phyloP scores from a whole-genome alignment of 2,329 filamentous ascomycete species.

The Ophiocordyceps camponoti-leonardi region DNA sequence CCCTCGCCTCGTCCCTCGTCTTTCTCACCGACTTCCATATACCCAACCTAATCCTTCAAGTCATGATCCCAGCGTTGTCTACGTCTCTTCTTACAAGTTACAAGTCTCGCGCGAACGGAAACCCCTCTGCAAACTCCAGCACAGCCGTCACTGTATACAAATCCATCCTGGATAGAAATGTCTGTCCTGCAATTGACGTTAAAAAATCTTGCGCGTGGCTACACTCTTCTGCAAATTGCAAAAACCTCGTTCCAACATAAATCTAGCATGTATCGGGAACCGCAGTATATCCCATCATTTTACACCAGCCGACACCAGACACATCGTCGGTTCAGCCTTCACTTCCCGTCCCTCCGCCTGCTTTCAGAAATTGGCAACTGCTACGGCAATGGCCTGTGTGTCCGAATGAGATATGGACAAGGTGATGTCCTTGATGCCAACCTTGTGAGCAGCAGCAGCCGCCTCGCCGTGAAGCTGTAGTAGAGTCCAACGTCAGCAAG shows the following conservation, averaged over 20 bases:
- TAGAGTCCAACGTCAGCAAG: slow-evolving; percentile 18
- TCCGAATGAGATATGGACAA: slow-evolving; percentile 96
- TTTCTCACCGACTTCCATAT: neutral
- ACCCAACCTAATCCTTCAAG: neutral
- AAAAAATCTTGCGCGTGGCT: neutral
- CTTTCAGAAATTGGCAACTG: slow-evolving; percentile 59
- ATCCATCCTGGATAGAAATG: too few species aligned
- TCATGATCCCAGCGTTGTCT: neutral
- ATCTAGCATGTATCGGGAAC: neutral
- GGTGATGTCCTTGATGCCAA: slow-evolving; percentile 72
- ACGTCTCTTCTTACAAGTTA: too few species aligned
- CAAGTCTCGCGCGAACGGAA: too few species aligned
- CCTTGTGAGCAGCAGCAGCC: slow-evolving; percentile 64
- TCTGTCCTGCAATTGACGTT: neutral
- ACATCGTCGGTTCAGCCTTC: neutral
- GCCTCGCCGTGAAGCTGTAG: slow-evolving; percentile 71
- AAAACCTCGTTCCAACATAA: neutral
- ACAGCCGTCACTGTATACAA: too few species aligned
- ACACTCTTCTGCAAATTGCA: neutral
- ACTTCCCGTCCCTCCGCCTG: neutral
- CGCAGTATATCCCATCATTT: neutral
- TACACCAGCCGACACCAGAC: neutral
- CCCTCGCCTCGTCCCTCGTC: slow-evolving; percentile 1
- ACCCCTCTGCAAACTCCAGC: too few species aligned
- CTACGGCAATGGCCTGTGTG: slow-evolving; percentile 83